phyloP scores from a whole-genome alignment of 192 early-diverging fungal genomes.

The Backusella liffmaniae region DNA sequence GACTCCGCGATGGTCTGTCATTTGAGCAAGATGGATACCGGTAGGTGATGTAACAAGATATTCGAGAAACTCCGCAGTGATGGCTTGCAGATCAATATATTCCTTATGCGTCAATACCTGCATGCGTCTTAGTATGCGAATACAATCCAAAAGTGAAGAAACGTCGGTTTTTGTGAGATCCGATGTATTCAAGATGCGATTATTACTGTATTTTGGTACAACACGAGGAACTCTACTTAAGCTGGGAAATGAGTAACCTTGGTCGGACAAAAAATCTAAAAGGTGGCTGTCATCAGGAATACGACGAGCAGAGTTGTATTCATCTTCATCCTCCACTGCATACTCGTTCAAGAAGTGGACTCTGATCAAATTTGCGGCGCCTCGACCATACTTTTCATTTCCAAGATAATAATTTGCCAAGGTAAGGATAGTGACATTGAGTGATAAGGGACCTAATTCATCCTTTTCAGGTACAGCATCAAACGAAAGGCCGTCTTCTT shows the following conservation, averaged over 20 bases:
- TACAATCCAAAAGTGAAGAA: conserved; percentile 49
- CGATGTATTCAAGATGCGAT: conserved; percentile 33
- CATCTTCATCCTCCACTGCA: conserved; percentile 47
- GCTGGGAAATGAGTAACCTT: conserved; percentile 61
- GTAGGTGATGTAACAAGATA: conserved; percentile 53
- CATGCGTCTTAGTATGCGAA: conserved; percentile 47
- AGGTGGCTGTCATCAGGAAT: conserved; percentile 45
- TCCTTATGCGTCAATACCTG: conserved; percentile 58
- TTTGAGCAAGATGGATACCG: conserved; percentile 49
- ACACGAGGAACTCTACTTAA: conserved; percentile 50
- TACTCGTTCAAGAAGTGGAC: conserved; percentile 46
- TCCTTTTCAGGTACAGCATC: conserved; percentile 15
- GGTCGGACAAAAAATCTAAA: conserved; percentile 50
- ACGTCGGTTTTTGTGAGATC: conserved; percentile 51
- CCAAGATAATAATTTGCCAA: conserved; percentile 54
- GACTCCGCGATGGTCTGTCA: conserved; percentile 55
- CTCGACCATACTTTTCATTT: conserved; percentile 48
- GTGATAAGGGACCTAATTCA: conserved; percentile 34
- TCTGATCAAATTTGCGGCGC: conserved; percentile 56
- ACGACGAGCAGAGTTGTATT: conserved; percentile 38
- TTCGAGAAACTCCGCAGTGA: conserved; percentile 52
- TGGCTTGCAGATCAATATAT: conserved; percentile 50
- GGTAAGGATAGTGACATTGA: conserved; percentile 54
- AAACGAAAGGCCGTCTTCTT: not conserved
- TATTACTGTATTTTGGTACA: conserved; percentile 38